Evolutionary conservation across 1,284 basidiomycete genomes (phyloP).

Genomic region (Sporisorium scitamineum): DNA sequence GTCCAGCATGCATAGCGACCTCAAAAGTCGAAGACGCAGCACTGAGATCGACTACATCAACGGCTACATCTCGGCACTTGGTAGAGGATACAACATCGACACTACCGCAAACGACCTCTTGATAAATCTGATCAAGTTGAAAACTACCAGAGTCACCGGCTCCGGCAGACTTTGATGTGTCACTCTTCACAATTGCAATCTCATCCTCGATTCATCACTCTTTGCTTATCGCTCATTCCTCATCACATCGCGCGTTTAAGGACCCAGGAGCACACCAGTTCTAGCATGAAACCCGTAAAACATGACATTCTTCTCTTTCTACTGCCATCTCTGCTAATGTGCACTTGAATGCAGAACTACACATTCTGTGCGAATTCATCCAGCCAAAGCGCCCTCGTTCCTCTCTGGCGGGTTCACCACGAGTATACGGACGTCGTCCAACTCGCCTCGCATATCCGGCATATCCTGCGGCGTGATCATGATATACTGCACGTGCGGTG

Average conservation of each 20-base stretch:
- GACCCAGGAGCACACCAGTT: background rate
- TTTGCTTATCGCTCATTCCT: background rate
- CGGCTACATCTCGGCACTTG: conserved; percentile 82
- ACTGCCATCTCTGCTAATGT: background rate
- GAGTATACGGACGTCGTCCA: conserved; percentile 35
- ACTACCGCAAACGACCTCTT: conserved; percentile 78
- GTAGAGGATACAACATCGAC: conserved; percentile 75
- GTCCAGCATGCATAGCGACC: conserved; percentile 63
- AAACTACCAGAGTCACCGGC: conserved; percentile 60
- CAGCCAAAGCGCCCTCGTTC: conserved; percentile 27
- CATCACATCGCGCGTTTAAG: background rate
- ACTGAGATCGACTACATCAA: conserved; percentile 78
- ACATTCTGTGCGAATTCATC: background rate
- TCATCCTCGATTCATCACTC: background rate
- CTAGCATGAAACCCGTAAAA: background rate
- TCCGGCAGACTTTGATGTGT: conserved; percentile 14
- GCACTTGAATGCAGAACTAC: no score
- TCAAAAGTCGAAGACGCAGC: conserved; percentile 43
- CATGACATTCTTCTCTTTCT: background rate
- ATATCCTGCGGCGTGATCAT: conserved; percentile 66
- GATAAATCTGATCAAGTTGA: conserved; percentile 75
- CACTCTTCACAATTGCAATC: background rate
- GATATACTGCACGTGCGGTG: conserved; percentile 56
- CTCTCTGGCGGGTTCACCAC: conserved; percentile 38
- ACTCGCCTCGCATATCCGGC: conserved; percentile 43